phyloP scores from a whole-genome alignment of 129 eudicot species.

The Flaveria ramosissima region DNA sequence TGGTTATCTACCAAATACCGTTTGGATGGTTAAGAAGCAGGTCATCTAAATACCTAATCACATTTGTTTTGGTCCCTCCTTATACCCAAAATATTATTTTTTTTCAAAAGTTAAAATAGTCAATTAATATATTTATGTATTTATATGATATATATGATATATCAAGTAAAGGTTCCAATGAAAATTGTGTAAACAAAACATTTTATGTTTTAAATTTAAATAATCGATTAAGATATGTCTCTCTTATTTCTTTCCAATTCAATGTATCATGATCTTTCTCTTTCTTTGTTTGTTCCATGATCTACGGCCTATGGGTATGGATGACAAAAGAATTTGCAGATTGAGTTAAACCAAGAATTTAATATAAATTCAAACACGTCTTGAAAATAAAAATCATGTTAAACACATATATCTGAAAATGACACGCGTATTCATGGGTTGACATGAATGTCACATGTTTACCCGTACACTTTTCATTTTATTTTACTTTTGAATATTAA shows the following conservation, averaged over 20 bases:
- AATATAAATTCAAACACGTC: neutral
- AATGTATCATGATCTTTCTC: too few relatives aligned
- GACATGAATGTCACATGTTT: neutral
- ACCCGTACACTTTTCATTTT: neutral
- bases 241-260: too few relatives aligned
- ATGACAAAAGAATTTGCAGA: too few relatives aligned
- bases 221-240: too few relatives aligned
- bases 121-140: neutral
- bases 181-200: too few relatives aligned
- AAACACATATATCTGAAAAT: neutral
- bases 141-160: too few relatives aligned
- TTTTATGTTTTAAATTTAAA: too few relatives aligned
- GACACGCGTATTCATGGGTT: neutral
- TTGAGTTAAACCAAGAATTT: neutral
- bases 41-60: slow-evolving; percentile 20
- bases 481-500: neutral
- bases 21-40: slow-evolving; percentile 15
- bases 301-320: too few relatives aligned
- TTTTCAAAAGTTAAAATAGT: neutral
- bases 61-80: neutral
- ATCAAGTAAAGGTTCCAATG: neutral
- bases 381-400: neutral
- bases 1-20: slow-evolving; percentile 8
- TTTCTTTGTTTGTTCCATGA: too few relatives aligned
- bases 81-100: neutral